Percentiles rank a stretch among this genome's conserved stretches.
Conservation (phyloP, 2,329 filamentous ascomycete species). For the Fusarium haematococcum region DNA sequence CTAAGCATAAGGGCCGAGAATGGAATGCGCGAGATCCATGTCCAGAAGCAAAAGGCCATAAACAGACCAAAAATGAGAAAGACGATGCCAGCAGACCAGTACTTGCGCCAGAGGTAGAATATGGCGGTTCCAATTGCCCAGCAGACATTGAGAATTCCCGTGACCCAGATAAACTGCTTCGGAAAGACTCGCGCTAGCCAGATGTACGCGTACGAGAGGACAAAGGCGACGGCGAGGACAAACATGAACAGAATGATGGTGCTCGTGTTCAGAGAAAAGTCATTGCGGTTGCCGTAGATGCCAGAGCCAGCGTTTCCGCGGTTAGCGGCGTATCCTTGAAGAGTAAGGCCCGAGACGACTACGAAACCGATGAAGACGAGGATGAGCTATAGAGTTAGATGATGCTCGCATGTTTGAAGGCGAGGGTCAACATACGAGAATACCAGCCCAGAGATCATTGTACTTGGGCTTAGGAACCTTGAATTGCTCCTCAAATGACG, state of each 20-base stretch:
- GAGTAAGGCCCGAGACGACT: conserved; percentile 79
- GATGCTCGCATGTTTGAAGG: not conserved
- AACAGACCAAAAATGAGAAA: conserved; percentile 83
- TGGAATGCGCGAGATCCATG: conserved; percentile 90
- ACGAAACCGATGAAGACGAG: conserved; percentile 78
- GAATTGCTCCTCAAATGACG: conserved; percentile 83
- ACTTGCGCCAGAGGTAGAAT: conserved; percentile 82
- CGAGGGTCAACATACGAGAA: conserved; percentile 67
- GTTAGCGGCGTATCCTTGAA: conserved; percentile 78
- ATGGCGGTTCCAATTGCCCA: conserved; percentile 88
- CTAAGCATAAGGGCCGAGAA: conserved; percentile 92
- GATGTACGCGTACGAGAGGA: conserved; percentile 83
- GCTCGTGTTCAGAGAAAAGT: conserved; percentile 80
- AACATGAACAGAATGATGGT: conserved; percentile 89
- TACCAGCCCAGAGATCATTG: conserved; percentile 90
- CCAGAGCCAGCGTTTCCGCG: conserved; percentile 74
- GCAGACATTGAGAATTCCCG: conserved; percentile 87
- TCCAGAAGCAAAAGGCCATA: conserved; percentile 84
- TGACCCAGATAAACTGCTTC: conserved; percentile 93
- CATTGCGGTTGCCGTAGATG: conserved; percentile 77
- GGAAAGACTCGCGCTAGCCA: conserved; percentile 81
- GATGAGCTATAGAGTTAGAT: conserved; percentile 66
- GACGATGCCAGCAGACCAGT: conserved; percentile 88
- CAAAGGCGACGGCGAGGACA: conserved; percentile 77
- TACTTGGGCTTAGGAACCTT: conserved; percentile 86